Evolutionary conservation across 2,329 filamentous ascomycete species (phyloP), one percentile per base, ranked within the genome.

Genomic region (Cladosporium sp.): DNA sequence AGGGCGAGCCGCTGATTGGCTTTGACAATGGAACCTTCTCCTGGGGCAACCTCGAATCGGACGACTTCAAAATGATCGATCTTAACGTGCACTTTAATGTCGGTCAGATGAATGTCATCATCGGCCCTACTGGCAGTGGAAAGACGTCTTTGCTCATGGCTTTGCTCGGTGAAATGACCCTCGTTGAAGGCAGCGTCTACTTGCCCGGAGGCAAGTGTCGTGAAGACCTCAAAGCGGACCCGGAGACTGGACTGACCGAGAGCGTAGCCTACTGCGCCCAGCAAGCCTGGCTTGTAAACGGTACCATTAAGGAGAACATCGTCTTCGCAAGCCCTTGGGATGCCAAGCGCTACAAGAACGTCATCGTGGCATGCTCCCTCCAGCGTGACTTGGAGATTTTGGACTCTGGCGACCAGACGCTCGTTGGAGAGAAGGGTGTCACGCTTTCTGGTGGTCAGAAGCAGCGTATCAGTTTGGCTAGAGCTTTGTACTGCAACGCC

Each of bases 131-230:
- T 3, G 93, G 93, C 12, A 93, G 88, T 47, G 93, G 93, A 58
- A 99, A 99, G 75, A 96, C 92, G 0, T 97, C 92, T 0, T 75
- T 99, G 63, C 77, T 99, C 17, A 96, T 99, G 92, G 93, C 91
- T 22, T 75, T 99, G 20, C 80, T 99, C 2, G 93, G 93, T 54
- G 93, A 99, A 72, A 99, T 99, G 93, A 93, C 88, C 1, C 72
- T 91, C 44, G 71, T 96, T 19, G 78, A 85, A 51, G 93, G 93
- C 50, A 80, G 79, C 8, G 87, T 97, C 6, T 89, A 85, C 69
- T 80, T 97, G 20, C 93, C 93, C 3, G 89, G 91, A 58, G 89
- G 88, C 38, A 82, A 81, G 54, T 90, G 88, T 64, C 85, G 93
- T 58, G 89, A 96, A 65, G 89, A 96, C 54, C 79, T 96, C 24